Percentiles rank a stretch among this genome's conserved stretches.
Conservation (phyloP, 2,329 filamentous ascomycete species). For the Trichoderma harzianum region DNA sequence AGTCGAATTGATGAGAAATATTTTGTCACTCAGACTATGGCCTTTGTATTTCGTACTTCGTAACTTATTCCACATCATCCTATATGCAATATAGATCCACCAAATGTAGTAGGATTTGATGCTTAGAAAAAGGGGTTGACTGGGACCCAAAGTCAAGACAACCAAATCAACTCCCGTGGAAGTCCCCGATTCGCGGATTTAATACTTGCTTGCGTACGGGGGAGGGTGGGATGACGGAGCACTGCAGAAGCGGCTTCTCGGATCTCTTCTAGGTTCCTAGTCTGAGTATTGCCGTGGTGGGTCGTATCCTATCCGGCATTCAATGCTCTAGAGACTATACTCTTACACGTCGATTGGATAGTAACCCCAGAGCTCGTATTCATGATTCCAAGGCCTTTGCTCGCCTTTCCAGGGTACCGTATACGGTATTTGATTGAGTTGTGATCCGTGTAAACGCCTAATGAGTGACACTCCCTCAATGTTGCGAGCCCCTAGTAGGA, state of each 20-base stretch:
- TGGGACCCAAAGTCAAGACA: background rate
- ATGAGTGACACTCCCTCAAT: background rate
- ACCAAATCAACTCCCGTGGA: background rate
- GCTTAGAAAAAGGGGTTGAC: background rate
- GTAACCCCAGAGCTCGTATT: background rate
- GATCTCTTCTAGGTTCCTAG: background rate
- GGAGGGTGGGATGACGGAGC: background rate
- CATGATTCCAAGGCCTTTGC: background rate
- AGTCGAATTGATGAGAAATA: background rate
- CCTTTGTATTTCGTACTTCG: background rate
- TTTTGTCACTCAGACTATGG: background rate
- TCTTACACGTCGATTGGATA: background rate
- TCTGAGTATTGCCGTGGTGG: background rate
- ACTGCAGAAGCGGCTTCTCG: background rate
- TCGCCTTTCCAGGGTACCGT: background rate
- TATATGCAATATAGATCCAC: background rate
- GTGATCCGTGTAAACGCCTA: background rate
- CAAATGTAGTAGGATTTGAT: background rate
- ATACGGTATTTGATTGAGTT: background rate
- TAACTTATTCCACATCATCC: background rate
- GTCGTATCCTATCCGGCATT: background rate
- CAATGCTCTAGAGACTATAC: background rate
- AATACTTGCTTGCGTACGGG: background rate
- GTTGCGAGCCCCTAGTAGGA: background rate
- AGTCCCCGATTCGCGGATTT: background rate